Evolutionary conservation across 768 basidiomycete species (phyloP).

Genomic region (Lactifluus volemus): DNA sequence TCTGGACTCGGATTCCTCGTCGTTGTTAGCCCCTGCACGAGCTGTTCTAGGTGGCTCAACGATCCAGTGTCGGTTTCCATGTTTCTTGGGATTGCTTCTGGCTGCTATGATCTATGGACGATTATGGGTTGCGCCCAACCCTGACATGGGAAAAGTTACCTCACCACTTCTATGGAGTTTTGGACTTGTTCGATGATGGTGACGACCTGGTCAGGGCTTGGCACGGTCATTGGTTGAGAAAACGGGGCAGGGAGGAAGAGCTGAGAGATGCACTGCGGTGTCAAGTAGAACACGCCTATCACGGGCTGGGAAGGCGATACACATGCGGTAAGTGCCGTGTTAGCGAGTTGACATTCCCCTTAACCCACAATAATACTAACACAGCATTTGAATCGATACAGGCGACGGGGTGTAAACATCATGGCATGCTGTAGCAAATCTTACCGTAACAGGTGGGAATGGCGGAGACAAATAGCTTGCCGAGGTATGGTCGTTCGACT

Average conservation of each 20-base stretch:
- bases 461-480: no score
- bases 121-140: background rate
- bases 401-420: no score
- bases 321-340: conserved; percentile 3
- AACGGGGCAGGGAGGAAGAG: background rate
- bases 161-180: conserved; percentile 5
- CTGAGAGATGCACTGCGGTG: background rate
- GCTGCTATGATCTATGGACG: background rate
- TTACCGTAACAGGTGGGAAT: no score
- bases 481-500: no score
- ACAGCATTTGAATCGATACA: background rate
- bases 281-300: background rate
- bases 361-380: background rate
- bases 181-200: conserved; percentile 5
- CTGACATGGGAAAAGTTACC: background rate
- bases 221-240: conserved; percentile 8
- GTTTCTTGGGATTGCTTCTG: conserved; percentile 2
- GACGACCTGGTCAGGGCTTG: conserved; percentile 8
- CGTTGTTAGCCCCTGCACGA: background rate
- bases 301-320: background rate
- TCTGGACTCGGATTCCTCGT: background rate
- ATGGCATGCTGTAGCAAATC: no score
- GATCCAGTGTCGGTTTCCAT: conserved; percentile 1
- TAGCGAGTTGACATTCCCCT: background rate
- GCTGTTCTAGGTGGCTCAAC: background rate